Evolutionary conservation across 345 rosid species (phyloP).

Genomic region (Heritiera fomes): DNA sequence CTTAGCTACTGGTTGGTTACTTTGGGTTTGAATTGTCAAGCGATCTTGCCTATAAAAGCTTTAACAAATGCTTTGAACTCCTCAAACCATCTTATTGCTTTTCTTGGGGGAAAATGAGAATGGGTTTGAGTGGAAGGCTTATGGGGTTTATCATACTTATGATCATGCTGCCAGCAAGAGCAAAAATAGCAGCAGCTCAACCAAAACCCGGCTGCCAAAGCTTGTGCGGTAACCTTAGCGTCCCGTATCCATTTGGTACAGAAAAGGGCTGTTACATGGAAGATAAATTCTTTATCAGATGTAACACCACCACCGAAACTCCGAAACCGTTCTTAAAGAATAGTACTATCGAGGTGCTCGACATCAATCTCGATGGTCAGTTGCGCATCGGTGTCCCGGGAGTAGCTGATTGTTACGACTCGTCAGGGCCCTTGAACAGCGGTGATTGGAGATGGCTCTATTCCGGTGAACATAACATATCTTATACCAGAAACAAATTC

Average conservation of each 20-base stretch:
- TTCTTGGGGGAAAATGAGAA: not conserved
- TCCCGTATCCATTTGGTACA: slow-evolving; percentile 34
- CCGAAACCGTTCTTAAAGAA: not conserved
- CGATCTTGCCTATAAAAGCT: not conserved
- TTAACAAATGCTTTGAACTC: not conserved
- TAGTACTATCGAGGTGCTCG: not conserved
- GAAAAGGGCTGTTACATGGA: slow-evolving; percentile 7
- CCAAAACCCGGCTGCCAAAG: not conserved
- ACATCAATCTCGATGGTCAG: slow-evolving; percentile 23
- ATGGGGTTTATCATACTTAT: not conserved
- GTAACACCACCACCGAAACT: not conserved
- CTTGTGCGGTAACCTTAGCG: slow-evolving; percentile 1
- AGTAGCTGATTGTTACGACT: not conserved
- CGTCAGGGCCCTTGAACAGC: fast-evolving
- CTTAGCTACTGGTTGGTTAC: too few species aligned
- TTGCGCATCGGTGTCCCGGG: not conserved
- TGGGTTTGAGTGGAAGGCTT: not conserved
- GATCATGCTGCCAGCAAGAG: not conserved
- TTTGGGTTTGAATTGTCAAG: not conserved
- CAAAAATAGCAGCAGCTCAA: not conserved
- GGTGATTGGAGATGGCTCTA: too few species aligned
- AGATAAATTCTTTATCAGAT: slow-evolving; percentile 10
- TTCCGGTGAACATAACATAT: not conserved
- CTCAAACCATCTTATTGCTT: not conserved
- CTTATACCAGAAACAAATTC: not conserved